Base-by-base conservation (phyloP, 164 flowering plant species). In the Sextonia rubra region DNA sequence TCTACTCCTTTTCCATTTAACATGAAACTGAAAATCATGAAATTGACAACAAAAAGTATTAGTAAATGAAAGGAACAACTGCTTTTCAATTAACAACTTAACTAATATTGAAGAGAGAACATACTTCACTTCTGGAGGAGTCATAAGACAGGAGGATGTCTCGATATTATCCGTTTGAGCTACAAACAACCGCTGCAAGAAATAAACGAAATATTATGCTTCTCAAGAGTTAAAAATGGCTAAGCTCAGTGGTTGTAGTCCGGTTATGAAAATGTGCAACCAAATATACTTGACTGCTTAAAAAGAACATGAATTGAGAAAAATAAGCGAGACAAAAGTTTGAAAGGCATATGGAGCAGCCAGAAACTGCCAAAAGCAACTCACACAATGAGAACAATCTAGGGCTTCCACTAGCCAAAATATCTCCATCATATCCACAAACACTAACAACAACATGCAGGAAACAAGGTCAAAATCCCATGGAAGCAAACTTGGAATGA, bases 101-200 rank as follows among this genome's bases (percentile, higher is more conserved):
- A 20, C 4, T 20, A 52, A 52, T 52, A 52, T 20, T 18, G 58
- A 52, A 52, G 58, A 52, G 73, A 56, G n/a, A 77, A 18, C 20
- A 74, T 86, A 95, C 99, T 84, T 91, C 74, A 84, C 98, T 80
- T 84, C 79, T 58, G 79, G 91, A 9, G 99, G 99, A 80, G 66
- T 90, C 69, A 85, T 81, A 71, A 95, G 79, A 80, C 99, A 95
- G 26, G 91, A 83, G 56, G 99, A 90, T 70, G 93, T 87, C 79
- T 85, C 93, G 14, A 81, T 77, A 66, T 77, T 85, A 78, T 95
- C 97, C 30, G 79, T 83, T 75, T 85, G 91, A 61, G 82, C 89
- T 3, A 91, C 93, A 78, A 95, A 86, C 64, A 95, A 74, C 71
- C 86, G 66, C 99, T 95, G 91, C 82, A 76, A 68, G 24, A 58